Base-by-base conservation (phyloP, 305 asterid species). In the Fraxinus sp. region DNA sequence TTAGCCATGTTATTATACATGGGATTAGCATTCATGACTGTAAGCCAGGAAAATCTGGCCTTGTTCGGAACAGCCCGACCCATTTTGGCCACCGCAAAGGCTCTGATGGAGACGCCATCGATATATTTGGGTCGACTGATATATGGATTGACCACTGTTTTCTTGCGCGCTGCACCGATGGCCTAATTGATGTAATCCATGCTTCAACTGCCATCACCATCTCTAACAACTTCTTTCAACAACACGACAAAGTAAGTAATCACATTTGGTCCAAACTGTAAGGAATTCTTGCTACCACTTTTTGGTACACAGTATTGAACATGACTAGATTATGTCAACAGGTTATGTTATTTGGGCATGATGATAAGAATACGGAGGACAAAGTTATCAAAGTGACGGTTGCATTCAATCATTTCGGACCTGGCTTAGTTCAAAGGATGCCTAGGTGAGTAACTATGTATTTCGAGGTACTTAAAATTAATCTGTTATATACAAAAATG, bases 131-230 rank as follows among this genome's bases (percentile, higher is more conserved):
- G 0, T 89, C 97, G 1, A 8, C 93, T 0, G 83, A 91, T 82
- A 0, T 93, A 33, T 91, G 97, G 97, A 89, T 93, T 35, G 97
- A 93, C n/a, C 97, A 91, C 76, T 91, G 95, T 43, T 85, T 22
- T 32, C 93, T 93, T 28, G 86, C 97, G 2, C 92, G 85, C 8
- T 39, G 88, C 79, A 1, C 84, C 0, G 95, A 93, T 76, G 97
- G 97, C 0, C 89, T 93, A 18, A 91, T 93, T 62, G 97, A 93
- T 78, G 92, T 91, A 13, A 93, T 92, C 46, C 95, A 90, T 82
- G 97, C 84, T 39, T 91, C 95, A n/a, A 92, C 93, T 0, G 91
- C 77, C 11, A 83, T 92, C 20, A 92, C 97, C 26, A 89, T 92
- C 35, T 91, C 97, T 5, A 92, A 91, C 91, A 91, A 89, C 84